Evolutionary conservation across 129 eudicot genomes (phyloP).

Genomic region (Escallonia herrerae): DNA sequence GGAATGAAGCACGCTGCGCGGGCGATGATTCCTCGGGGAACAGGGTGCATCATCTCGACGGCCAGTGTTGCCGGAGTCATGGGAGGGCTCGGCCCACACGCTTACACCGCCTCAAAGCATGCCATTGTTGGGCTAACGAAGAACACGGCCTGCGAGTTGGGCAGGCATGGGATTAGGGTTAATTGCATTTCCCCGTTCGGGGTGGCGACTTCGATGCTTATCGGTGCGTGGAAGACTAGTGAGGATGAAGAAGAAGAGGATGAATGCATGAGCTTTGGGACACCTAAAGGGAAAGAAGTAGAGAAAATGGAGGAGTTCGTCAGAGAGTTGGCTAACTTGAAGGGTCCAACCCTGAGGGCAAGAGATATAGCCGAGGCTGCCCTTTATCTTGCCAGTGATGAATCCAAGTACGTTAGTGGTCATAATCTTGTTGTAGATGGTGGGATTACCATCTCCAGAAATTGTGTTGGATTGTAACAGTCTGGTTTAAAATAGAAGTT

Average conservation of each 20-base stretch:
- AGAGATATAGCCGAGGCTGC: constrained; percentile 75
- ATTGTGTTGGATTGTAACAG: constrained; percentile 47
- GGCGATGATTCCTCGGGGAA: constrained; percentile 57
- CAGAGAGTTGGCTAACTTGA: constrained; percentile 46
- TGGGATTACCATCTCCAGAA: constrained; percentile 52
- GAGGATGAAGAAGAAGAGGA: constrained; percentile 24
- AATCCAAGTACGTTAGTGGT: constrained; percentile 71
- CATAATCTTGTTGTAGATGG: constrained; percentile 83
- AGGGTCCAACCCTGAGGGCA: constrained; percentile 47
- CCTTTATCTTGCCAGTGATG: constrained; percentile 71
- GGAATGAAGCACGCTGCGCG: constrained; percentile 84
- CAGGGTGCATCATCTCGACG: constrained; percentile 72
- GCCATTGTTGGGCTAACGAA: constrained; percentile 80
- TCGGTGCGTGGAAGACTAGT: constrained; percentile 50
- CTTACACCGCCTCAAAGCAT: constrained; percentile 83
- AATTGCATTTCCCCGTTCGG: constrained; percentile 92
- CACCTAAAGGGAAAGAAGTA: constrained; percentile 30
- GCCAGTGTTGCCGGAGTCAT: constrained; percentile 75
- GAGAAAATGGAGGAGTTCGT: constrained; percentile 55
- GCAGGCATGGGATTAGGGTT: constrained; percentile 66
- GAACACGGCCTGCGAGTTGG: constrained; percentile 79
- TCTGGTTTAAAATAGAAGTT: background rate
- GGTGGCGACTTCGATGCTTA: constrained; percentile 72
- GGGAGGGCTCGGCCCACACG: constrained; percentile 85
- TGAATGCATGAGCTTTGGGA: constrained; percentile 12